Base-by-base conservation (phyloP, 768 basidiomycete species). In the Russula compacta region DNA sequence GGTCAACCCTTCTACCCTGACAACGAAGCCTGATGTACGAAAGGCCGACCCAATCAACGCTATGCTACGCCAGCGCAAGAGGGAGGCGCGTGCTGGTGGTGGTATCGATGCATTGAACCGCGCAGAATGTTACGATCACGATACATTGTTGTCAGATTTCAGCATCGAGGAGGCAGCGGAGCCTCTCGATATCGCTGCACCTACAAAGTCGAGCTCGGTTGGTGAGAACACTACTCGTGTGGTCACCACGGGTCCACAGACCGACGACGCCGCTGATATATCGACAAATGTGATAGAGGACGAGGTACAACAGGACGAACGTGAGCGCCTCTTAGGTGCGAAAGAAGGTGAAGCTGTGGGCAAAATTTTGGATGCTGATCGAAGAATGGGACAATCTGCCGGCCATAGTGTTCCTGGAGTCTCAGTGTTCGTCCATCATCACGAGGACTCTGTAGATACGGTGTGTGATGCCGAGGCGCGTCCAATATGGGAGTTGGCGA, bases 331-430 rank as follows among this genome's bases (percentile, higher is more conserved):
- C n/a, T 58, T 73, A 17, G 72, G 70, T 10, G 63, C 66, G 21
- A 64, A 72, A 49, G 68, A 67, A 29, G 71, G 69, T 7, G 58
- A 69, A 51, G 72, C 68, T 1, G 72, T 75, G 6, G 70, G 68
- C 54, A 71, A 58, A 60, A 75, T 70, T 11, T 62, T 71, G 52
- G 63, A 65, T 43, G 65, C 56, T 0, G 67, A 70, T 48, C 61
- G 67, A 11, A 61, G 44, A 48, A 59, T 58, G 56, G 64, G 57
- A 44, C 53, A 53, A 54, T 36, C 12, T 3, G 29, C 29, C 10
- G 8, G 15, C 14, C 21, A 32, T 35, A 51, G 53, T 33, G 49
- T 56, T 32, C 49, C 46, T 29, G 61, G 61, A 38, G 42, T 63
- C 43, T 44, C 44, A 1, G 55, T 53, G 33, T 57, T 53, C 10